Evolutionary conservation across 805 yeast genomes (phyloP).

Genomic region (Vanderwaltozyma verrucispora): DNA sequence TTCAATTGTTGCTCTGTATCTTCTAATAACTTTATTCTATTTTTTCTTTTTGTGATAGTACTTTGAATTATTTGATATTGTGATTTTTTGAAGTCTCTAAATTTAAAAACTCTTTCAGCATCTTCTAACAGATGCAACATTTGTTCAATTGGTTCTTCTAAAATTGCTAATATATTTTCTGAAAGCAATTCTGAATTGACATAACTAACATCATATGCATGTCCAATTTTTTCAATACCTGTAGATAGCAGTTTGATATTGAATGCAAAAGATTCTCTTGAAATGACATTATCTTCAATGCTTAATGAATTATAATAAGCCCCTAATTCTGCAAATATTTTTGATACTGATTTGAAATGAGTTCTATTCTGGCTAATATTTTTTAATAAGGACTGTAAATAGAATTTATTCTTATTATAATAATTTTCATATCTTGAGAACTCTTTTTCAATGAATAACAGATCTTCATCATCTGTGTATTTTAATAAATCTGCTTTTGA

Average conservation of each 20-base stretch:
- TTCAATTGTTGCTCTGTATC: constrained; percentile 27
- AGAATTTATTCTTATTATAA: constrained; percentile 19
- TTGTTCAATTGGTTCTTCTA: constrained; percentile 33
- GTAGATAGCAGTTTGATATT: constrained; percentile 33
- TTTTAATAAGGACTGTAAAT: constrained; percentile 20
- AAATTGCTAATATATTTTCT: constrained; percentile 30
- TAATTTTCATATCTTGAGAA: constrained; percentile 34
- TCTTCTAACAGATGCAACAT: constrained; percentile 28
- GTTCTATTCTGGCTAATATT: constrained; percentile 19
- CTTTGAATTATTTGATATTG: constrained; percentile 37
- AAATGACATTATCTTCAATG: constrained; percentile 46
- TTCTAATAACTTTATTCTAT: constrained; percentile 24
- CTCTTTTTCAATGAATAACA: constrained; percentile 29
- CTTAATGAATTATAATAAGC: constrained; percentile 54
- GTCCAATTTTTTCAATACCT: constrained; percentile 71
- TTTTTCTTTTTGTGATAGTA: constrained; percentile 29
- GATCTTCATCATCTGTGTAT: constrained; percentile 4
- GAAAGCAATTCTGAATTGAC: constrained; percentile 38
- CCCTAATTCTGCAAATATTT: constrained; percentile 69
- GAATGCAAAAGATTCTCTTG: constrained; percentile 32
- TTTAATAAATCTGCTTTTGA: constrained; percentile 25
- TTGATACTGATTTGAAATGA: constrained; percentile 44
- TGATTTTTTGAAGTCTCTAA: constrained; percentile 45
- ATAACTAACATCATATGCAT: constrained; percentile 66
- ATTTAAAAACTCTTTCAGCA: constrained; percentile 40